Conservation (phyloP, 2,329 filamentous ascomycete genomes). For the Beauveria australis region DNA sequence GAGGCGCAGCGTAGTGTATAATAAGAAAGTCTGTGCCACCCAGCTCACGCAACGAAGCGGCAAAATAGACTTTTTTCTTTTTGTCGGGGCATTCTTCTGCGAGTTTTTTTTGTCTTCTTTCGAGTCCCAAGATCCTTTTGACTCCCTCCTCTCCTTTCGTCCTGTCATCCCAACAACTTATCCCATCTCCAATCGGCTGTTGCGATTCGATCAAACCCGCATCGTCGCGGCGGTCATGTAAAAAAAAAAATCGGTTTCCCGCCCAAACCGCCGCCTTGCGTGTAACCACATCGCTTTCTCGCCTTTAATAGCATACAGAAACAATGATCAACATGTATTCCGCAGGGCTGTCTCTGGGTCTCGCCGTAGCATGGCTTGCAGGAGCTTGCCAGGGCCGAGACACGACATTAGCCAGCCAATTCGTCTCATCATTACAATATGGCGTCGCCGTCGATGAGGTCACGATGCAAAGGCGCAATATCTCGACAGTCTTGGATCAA, state of each 20-base stretch:
- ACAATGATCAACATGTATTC: neutral
- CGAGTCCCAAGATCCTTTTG: neutral
- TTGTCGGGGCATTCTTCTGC: neutral
- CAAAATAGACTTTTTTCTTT: neutral
- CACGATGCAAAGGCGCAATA: neutral
- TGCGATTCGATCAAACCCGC: neutral
- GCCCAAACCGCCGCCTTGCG: neutral
- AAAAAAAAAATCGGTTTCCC: neutral
- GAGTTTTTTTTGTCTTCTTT: too few species aligned
- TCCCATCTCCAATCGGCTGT: neutral
- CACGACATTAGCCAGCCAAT: neutral
- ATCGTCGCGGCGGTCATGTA: neutral
- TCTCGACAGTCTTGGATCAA: neutral
- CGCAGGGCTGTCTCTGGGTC: neutral
- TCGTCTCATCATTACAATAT: too few species aligned
- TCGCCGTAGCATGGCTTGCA: neutral
- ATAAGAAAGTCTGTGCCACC: neutral
- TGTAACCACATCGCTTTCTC: neutral
- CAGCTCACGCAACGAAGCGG: neutral
- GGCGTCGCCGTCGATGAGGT: neutral
- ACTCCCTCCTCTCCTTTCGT: neutral
- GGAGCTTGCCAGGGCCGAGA: neutral
- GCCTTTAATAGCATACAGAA: neutral
- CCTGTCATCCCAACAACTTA: neutral
- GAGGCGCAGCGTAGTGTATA: neutral